A percentile compares a stretch with the other conserved stretches of the same genome.
Conservation (phyloP, 768 basidiomycete species). For the Leucogyrophana mollusca region DNA sequence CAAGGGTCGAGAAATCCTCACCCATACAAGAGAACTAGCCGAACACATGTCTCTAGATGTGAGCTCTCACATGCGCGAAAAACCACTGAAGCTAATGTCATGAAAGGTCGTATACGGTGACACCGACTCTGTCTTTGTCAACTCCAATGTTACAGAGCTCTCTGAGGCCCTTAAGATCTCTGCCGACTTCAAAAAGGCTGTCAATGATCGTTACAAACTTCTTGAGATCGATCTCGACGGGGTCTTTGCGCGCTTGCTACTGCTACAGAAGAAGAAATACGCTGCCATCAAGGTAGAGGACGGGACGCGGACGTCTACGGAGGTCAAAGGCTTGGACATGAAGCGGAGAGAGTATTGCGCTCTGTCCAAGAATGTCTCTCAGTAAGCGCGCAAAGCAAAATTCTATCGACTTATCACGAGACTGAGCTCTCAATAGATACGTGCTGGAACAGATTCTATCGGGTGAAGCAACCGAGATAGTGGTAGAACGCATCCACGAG, state of each 20-base stretch:
- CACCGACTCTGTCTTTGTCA: constrained; percentile 98
- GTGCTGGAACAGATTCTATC: constrained; percentile 89
- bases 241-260: constrained; percentile 86
- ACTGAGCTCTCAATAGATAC: no score
- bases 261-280: constrained; percentile 99
- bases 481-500: constrained; percentile 90
- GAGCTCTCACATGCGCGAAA: constrained; percentile 24
- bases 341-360: constrained; percentile 94
- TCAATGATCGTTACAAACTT: constrained; percentile 93
- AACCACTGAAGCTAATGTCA: not conserved
- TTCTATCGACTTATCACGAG: not conserved
- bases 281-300: constrained; percentile 95
- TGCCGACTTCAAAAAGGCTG: constrained; percentile 88
- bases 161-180: constrained; percentile 91
- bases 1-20: constrained; percentile 97
- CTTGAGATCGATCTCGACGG: constrained; percentile 97
- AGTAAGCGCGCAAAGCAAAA: constrained; percentile 66
- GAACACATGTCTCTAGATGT: constrained; percentile 90
- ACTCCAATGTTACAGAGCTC: constrained; percentile 89
- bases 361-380: constrained; percentile 89
- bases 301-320: constrained; percentile 70
- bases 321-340: constrained; percentile 98
- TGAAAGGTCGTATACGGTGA: constrained; percentile 95
- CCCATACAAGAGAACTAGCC: constrained; percentile 88
- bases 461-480: constrained; percentile 85